Evolutionary conservation across 2,329 filamentous ascomycete species (phyloP).

Genomic region (Penicillium sp.): DNA sequence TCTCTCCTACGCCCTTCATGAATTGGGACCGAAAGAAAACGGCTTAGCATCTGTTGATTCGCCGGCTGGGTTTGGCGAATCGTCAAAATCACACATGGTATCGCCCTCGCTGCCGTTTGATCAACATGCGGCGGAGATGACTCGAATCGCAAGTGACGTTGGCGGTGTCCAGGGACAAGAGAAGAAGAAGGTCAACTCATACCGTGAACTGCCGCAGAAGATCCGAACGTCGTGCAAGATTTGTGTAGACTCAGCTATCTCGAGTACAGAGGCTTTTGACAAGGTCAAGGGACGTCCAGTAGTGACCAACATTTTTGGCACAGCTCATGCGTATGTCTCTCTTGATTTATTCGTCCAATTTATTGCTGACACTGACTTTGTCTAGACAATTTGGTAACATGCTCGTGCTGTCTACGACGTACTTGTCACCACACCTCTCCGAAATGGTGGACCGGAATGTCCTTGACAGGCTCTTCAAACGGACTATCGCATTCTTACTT

Average conservation of each 20-base stretch:
- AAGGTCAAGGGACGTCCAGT: constrained; percentile 68
- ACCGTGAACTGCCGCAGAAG: constrained; percentile 43
- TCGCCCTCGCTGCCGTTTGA: constrained; percentile 41
- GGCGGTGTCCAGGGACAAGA: constrained; percentile 22
- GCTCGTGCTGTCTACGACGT: constrained; percentile 84
- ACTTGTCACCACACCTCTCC: constrained; percentile 65
- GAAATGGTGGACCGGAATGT: constrained; percentile 61
- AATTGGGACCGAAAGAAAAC: constrained; percentile 48
- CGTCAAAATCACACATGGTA: constrained; percentile 40
- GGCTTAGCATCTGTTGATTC: constrained; percentile 35
- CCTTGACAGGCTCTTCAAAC: constrained; percentile 66
- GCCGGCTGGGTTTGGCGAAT: constrained; percentile 34
- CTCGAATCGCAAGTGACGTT: constrained; percentile 40
- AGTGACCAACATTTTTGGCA: constrained; percentile 95
- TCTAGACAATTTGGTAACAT: constrained; percentile 94
- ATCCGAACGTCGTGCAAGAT: constrained; percentile 61
- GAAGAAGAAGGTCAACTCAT: constrained; percentile 16
- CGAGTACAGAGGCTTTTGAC: constrained; percentile 85
- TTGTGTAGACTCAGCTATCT: constrained; percentile 75
- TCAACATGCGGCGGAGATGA: constrained; percentile 36
- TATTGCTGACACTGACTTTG: constrained; percentile 28
- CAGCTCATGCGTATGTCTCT: constrained; percentile 82
- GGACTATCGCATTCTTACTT: constrained; percentile 77
- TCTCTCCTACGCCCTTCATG: constrained; percentile 63
- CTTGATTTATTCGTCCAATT: not conserved